A percentile compares a stretch with the other conserved stretches of the same genome.
Evolutionary conservation across 257 asterid genomes (phyloP).

Genomic region (Galeopsis tetrahit): DNA sequence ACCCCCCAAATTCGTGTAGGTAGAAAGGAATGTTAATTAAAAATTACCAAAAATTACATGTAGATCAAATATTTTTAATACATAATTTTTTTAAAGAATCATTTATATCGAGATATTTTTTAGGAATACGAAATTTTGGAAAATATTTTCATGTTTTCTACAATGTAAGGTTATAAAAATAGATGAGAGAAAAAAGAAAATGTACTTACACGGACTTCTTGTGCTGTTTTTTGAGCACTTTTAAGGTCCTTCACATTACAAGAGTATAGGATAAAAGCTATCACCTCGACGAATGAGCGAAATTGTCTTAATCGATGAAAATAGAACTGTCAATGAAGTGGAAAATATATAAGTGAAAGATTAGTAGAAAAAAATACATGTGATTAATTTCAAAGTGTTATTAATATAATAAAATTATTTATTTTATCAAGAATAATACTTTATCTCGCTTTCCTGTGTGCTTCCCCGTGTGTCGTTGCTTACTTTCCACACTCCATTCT

Average conservation of each 20-base stretch:
- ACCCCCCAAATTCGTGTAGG: too few species aligned
- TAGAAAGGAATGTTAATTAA: too few species aligned
- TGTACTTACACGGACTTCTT: background rate
- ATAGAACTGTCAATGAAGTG: background rate
- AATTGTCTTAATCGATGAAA: background rate
- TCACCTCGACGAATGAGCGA: background rate
- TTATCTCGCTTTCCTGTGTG: background rate
- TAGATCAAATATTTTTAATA: too few species aligned
- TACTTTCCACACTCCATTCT: constrained; percentile 8
- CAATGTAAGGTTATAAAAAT: too few species aligned
- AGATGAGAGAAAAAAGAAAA: background rate
- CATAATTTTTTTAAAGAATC: too few species aligned
- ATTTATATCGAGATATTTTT: too few species aligned
- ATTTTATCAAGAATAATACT: background rate
- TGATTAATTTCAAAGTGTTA: background rate
- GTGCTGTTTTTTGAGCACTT: background rate
- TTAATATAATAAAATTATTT: background rate
- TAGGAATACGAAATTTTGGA: too few species aligned
- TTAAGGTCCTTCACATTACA: background rate
- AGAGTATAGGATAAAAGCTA: background rate
- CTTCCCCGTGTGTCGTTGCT: background rate
- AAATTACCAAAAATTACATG: too few species aligned
- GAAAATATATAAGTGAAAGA: background rate
- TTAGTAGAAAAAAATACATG: background rate
- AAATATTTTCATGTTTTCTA: too few species aligned